These are phyloP conservation scores for Evernia prunastri DNA, from an alignment of 495 filamentous ascomycete genomes.

Conservation along the genomic window DNA sequence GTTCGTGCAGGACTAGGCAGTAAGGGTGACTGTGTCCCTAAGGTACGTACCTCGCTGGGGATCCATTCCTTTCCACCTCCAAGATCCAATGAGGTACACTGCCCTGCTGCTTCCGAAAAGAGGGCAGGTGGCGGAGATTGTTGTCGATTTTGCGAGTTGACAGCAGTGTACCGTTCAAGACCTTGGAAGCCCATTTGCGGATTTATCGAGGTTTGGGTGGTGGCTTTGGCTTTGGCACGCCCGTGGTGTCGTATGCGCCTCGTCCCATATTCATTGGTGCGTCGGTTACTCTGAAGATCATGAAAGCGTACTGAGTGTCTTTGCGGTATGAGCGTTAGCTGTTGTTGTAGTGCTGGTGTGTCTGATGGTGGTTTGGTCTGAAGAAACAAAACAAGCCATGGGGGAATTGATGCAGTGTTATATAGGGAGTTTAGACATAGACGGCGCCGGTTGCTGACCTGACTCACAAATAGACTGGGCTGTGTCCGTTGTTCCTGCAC, in stretches of 20 bases:
- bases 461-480: slow-evolving; percentile 25
- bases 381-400: slow-evolving; percentile 8
- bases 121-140: slow-evolving; percentile 13
- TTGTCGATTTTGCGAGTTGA: slow-evolving; percentile 4
- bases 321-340: slow-evolving; percentile 22
- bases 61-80: slow-evolving; percentile 25
- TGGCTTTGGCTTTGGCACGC: slow-evolving; percentile 50
- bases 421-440: slow-evolving; percentile 14
- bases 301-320: slow-evolving; percentile 27
- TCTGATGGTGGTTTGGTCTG: slow-evolving; percentile 8
- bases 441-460: slow-evolving; percentile 19
- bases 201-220: slow-evolving; percentile 34
- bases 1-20: slow-evolving; percentile 26
- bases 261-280: slow-evolving; percentile 52
- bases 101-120: slow-evolving; percentile 16
- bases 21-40: slow-evolving; percentile 23
- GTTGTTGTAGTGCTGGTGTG: slow-evolving; percentile 3
- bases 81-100: slow-evolving; percentile 15
- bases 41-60: slow-evolving; percentile 26
- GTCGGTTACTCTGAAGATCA: slow-evolving; percentile 46
- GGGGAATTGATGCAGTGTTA: slow-evolving; percentile 3
- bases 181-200: slow-evolving; percentile 29
- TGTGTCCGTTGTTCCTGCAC: slow-evolving; percentile 23
- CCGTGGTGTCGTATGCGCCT: slow-evolving; percentile 55
- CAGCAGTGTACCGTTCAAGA: slow-evolving; percentile 15